Evolutionary conservation across 2,329 filamentous ascomycete species (phyloP).

Genomic region (Nemania diffusa): DNA sequence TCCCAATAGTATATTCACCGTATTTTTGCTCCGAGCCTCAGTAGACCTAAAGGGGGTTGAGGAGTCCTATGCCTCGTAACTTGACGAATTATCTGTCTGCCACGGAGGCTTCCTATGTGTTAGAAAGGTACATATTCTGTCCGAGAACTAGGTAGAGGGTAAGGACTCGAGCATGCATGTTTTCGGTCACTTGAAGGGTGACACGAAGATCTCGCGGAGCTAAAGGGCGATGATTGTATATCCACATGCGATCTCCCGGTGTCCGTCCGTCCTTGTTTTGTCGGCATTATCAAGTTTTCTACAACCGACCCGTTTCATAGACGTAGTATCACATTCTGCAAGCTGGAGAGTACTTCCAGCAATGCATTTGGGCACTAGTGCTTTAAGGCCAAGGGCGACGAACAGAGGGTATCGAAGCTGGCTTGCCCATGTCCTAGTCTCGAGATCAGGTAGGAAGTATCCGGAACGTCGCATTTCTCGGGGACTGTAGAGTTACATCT

Average conservation of each 20-base stretch:
- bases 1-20: no score
- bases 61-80: no score
- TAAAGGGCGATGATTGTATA: not conserved
- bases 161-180: not conserved
- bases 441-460: not conserved
- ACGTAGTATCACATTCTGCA: not conserved
- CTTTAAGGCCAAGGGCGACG: not conserved
- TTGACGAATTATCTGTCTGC: no score
- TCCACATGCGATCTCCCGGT: not conserved
- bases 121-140: not conserved
- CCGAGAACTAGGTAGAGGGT: not conserved
- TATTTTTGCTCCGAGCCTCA: no score
- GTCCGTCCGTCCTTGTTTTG: not conserved
- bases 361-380: not conserved
- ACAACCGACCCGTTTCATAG: not conserved
- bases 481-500: not conserved
- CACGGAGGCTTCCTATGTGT: not conserved
- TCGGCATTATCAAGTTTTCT: not conserved
- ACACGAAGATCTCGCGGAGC: not conserved
- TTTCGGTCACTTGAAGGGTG: not conserved
- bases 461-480: not conserved
- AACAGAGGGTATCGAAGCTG: not conserved
- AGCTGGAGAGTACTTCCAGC: not conserved
- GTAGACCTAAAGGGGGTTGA: no score
- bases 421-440: not conserved